Conservation (phyloP, 352 stramenopile species). For the Phytophthora tentaculata region DNA sequence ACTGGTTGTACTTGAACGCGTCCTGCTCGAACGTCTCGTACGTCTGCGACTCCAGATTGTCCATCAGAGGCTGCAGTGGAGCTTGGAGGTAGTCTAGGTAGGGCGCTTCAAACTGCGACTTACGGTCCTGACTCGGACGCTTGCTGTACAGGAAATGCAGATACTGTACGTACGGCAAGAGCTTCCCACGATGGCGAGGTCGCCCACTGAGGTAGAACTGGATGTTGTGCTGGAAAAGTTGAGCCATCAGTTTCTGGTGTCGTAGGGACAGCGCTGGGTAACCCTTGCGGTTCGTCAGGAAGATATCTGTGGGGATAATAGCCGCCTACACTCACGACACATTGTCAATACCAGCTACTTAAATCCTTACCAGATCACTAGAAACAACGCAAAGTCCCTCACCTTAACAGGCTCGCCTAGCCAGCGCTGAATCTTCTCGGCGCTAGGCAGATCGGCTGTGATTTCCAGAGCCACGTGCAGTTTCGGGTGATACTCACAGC, state of each 20-base stretch:
- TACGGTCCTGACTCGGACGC: slow-evolving; percentile 60
- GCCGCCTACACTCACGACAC: slow-evolving; percentile 60
- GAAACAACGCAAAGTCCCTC: slow-evolving; percentile 3
- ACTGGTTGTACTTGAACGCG: slow-evolving; percentile 98
- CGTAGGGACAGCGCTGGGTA: slow-evolving; percentile 94
- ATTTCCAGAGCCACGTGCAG: slow-evolving; percentile 88
- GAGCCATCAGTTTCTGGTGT: slow-evolving; percentile 87
- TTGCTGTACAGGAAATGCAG: slow-evolving; percentile 92
- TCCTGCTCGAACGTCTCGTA: slow-evolving; percentile 99
- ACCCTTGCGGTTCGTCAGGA: slow-evolving; percentile 96
- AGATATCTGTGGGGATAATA: slow-evolving; percentile 91
- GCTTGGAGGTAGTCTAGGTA: slow-evolving; percentile 98
- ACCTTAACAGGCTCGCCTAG: slow-evolving; percentile 86
- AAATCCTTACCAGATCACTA: neutral
- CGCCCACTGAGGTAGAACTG: slow-evolving; percentile 90
- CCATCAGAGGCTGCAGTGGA: slow-evolving; percentile 97
- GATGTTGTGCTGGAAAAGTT: slow-evolving; percentile 82
- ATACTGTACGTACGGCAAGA: slow-evolving; percentile 94
- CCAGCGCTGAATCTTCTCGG: slow-evolving; percentile 82
- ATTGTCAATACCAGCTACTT: neutral
- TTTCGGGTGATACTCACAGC: slow-evolving; percentile 87
- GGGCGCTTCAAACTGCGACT: slow-evolving; percentile 91
- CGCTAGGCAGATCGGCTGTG: slow-evolving; percentile 74
- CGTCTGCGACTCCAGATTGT: slow-evolving; percentile 98
- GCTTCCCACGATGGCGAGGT: slow-evolving; percentile 66